phyloP scores from a whole-genome alignment of 164 flowering plant genomes.

The Dillenia suffruticosa region DNA sequence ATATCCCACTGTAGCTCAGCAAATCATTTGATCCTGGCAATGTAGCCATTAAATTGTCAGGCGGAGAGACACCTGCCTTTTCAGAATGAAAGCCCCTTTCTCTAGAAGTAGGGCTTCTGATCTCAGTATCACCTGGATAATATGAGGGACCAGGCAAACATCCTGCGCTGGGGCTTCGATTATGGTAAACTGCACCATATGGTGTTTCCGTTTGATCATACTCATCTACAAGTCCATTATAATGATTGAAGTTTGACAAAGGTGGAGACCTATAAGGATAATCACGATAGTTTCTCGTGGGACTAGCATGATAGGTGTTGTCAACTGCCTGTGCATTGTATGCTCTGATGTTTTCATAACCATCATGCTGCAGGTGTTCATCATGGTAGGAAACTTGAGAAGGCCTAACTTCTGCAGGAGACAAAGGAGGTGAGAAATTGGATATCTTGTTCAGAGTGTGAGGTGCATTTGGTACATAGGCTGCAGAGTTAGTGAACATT shows the following conservation, averaged over 20 bases:
- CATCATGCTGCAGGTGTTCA: slow-evolving; percentile 21
- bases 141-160: slow-evolving; percentile 15
- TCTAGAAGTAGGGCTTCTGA: slow-evolving; percentile 18
- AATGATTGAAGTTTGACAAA: slow-evolving; percentile 16
- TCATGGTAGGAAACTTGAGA: slow-evolving; percentile 19
- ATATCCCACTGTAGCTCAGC: slow-evolving; percentile 26
- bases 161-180: slow-evolving; percentile 24
- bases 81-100: slow-evolving; percentile 43
- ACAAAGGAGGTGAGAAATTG: slow-evolving; percentile 37
- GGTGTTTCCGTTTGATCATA: slow-evolving; percentile 11
- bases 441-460: slow-evolving; percentile 19
- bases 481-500: slow-evolving; percentile 12
- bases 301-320: slow-evolving; percentile 8
- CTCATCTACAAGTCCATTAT: slow-evolving; percentile 20
- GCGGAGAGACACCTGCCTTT: slow-evolving; percentile 17
- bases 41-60: slow-evolving; percentile 16
- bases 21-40: slow-evolving; percentile 28
- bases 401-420: slow-evolving; percentile 28
- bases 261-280: slow-evolving; percentile 16
- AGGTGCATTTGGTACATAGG: slow-evolving; percentile 18
- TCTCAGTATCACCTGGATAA: slow-evolving; percentile 26
- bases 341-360: slow-evolving; percentile 19
- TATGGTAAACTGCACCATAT: slow-evolving; percentile 20
- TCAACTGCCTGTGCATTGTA: slow-evolving; percentile 17
- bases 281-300: slow-evolving; percentile 10